A percentile compares a stretch with the other conserved stretches of the same genome.
Evolutionary conservation across 129 eudicot species (phyloP).

Genomic region (Lactuca saligna): DNA sequence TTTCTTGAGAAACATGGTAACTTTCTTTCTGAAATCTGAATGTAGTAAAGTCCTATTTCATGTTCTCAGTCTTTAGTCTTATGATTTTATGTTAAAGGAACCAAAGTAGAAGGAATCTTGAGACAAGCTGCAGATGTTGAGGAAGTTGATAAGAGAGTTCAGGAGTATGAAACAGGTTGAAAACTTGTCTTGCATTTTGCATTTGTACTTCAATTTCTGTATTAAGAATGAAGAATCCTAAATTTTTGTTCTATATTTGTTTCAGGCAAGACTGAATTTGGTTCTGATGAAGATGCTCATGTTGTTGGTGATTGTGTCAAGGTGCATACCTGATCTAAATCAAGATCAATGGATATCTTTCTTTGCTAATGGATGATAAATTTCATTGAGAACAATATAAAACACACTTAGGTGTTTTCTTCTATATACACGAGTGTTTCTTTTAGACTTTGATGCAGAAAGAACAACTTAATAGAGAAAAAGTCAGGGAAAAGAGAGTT

Average conservation of each 20-base stretch:
- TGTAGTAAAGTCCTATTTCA: conserved; percentile 1
- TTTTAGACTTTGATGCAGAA: no score
- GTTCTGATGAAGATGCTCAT: conserved; percentile 90
- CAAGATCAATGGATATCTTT: conserved; percentile 7
- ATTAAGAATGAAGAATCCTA: conserved; percentile 19
- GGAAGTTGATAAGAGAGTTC: conserved; percentile 92
- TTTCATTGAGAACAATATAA: no score
- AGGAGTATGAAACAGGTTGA: conserved; percentile 88
- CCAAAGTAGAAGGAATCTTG: conserved; percentile 83
- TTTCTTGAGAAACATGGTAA: conserved; percentile 90
- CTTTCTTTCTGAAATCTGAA: conserved; percentile 13
- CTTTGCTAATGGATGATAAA: neutral
- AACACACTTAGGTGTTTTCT: no score
- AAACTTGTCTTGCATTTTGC: conserved; percentile 11
- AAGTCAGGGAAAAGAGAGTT: no score
- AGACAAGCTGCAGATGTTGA: conserved; percentile 92
- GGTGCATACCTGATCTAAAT: conserved; percentile 41
- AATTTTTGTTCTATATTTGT: conserved; percentile 15
- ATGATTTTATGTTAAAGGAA: conserved; percentile 46
- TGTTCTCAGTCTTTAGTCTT: conserved; percentile 4
- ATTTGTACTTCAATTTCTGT: conserved; percentile 1
- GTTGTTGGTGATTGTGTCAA: conserved; percentile 93
- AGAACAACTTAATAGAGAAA: no score
- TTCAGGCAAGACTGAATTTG: conserved; percentile 81
- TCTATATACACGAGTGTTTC: no score